Conservation (phyloP, 2,329 filamentous ascomycete genomes). For the Stagonosporopsis cucurbitacearum region DNA sequence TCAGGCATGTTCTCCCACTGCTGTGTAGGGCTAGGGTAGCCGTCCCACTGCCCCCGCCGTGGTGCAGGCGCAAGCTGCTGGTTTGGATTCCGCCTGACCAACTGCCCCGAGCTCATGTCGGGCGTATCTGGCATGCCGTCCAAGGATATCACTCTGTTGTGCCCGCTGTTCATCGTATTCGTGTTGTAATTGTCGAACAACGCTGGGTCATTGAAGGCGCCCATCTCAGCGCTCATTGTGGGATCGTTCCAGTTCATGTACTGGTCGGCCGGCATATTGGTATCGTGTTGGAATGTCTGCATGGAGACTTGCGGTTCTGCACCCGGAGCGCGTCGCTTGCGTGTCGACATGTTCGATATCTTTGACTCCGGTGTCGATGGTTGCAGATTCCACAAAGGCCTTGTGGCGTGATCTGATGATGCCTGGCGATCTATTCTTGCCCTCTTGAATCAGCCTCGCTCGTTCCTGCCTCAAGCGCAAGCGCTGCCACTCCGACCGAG, state of each 20-base stretch:
- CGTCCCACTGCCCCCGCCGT: slow-evolving; percentile 50
- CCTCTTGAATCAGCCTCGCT: slow-evolving; percentile 6
- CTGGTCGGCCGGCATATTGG: slow-evolving; percentile 47
- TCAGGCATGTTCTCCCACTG: slow-evolving; percentile 64
- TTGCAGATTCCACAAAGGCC: not conserved
- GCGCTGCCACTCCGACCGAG: not conserved
- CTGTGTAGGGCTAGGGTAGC: slow-evolving; percentile 53
- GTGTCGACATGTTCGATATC: slow-evolving; percentile 41
- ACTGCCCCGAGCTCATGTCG: slow-evolving; percentile 48
- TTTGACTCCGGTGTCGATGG: slow-evolving; percentile 3
- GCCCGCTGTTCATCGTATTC: slow-evolving; percentile 23
- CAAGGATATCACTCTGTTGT: slow-evolving; percentile 43
- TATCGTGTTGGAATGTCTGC: slow-evolving; percentile 54
- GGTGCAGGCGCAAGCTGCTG: slow-evolving; percentile 53
- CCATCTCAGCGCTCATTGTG: slow-evolving; percentile 32
- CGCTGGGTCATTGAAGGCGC: slow-evolving; percentile 45
- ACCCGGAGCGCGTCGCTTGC: slow-evolving; percentile 79
- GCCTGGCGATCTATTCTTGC: not conserved
- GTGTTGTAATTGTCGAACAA: slow-evolving; percentile 43
- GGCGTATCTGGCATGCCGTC: slow-evolving; percentile 37
- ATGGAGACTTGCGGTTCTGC: slow-evolving; percentile 68
- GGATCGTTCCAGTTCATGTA: slow-evolving; percentile 47
- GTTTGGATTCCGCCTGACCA: slow-evolving; percentile 55
- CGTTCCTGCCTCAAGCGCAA: slow-evolving; percentile 1
- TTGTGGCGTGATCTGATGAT: slow-evolving; percentile 1